Evolutionary conservation across 2,329 filamentous ascomycete genomes (phyloP).

Genomic region (Colletotrichum musae): DNA sequence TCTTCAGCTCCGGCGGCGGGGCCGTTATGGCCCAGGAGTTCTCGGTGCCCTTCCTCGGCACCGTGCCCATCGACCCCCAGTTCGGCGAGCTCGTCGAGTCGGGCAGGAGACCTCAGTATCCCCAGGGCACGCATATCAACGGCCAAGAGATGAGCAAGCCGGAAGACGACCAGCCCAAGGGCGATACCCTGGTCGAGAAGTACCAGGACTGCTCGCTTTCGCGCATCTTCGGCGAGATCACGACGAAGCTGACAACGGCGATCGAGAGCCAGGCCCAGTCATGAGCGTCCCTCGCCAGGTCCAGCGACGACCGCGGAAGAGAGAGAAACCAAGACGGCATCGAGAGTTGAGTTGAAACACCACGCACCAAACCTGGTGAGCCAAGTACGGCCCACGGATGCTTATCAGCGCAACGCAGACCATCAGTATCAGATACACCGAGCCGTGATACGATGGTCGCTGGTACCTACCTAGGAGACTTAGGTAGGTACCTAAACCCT

Average conservation of each 20-base stretch:
- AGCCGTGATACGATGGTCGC: too few relatives aligned
- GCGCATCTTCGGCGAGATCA: constrained; percentile 78
- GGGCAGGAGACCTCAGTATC: constrained; percentile 74
- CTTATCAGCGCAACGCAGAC: too few relatives aligned
- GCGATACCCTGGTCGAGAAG: constrained; percentile 73
- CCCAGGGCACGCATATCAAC: constrained; percentile 74
- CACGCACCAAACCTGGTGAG: too few relatives aligned
- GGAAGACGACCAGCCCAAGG: constrained; percentile 42
- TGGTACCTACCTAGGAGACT: too few relatives aligned
- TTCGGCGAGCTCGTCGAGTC: constrained; percentile 92
- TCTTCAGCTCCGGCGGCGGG: constrained; percentile 93
- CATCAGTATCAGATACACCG: too few relatives aligned
- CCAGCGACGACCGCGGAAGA: too few relatives aligned
- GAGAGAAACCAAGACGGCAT: too few relatives aligned
- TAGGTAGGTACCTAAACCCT: too few relatives aligned
- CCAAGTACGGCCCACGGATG: too few relatives aligned
- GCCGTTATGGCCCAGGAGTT: constrained; percentile 91
- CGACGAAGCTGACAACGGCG: constrained; percentile 56
- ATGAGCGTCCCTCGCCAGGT: not conserved
- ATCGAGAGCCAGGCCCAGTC: constrained; percentile 36
- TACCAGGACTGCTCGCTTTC: constrained; percentile 80
- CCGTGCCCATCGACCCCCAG: constrained; percentile 92
- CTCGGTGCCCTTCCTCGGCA: constrained; percentile 85
- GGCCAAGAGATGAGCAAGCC: constrained; percentile 65
- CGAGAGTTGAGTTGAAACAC: too few relatives aligned